phyloP scores from a whole-genome alignment of 345 rosid genomes.

The Eucalyptus curtisii region DNA sequence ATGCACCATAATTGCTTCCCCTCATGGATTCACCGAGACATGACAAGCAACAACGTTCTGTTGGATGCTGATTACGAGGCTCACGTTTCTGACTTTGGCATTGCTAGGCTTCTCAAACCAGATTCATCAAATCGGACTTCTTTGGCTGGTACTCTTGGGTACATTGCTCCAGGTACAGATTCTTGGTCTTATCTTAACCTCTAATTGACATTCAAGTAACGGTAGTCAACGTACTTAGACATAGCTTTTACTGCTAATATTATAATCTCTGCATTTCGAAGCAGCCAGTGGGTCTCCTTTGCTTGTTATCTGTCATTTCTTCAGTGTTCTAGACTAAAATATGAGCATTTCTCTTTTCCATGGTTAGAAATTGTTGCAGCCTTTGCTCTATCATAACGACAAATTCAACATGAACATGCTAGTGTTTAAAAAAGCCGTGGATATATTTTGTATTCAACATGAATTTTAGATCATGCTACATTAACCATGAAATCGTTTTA shows the following conservation, averaged over 20 bases:
- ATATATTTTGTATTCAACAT: not conserved
- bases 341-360: not conserved
- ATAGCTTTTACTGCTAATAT: not conserved
- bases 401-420: not conserved
- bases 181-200: not conserved
- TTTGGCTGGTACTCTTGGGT: not conserved
- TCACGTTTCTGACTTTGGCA: not conserved
- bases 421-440: not conserved
- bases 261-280: not conserved
- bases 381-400: not conserved
- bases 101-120: not conserved
- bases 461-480: not conserved
- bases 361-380: not conserved
- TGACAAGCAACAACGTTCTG: not conserved
- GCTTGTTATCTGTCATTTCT: not conserved
- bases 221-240: not conserved
- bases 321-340: not conserved
- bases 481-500: not conserved
- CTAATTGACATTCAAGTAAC: not conserved
- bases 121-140: not conserved
- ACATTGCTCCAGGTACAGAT: not conserved
- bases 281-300: not conserved
- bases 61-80: not conserved
- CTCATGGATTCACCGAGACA: not conserved
- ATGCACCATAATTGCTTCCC: not conserved